phyloP scores from a whole-genome alignment of 441 rosid genomes.

The Adansonia gregorii region DNA sequence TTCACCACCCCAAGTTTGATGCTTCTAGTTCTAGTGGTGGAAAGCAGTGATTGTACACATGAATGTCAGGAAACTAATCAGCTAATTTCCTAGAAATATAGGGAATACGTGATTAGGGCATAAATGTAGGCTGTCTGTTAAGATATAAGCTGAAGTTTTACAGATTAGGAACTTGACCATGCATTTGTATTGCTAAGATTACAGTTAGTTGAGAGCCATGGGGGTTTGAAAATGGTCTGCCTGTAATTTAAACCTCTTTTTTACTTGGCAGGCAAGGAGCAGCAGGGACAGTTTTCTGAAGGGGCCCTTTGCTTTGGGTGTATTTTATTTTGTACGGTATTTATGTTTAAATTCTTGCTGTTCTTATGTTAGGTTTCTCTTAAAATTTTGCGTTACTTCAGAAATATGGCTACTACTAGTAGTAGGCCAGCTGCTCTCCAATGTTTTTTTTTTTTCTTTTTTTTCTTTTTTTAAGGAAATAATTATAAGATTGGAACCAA shows the following conservation, averaged over 20 bases:
- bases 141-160: constrained; percentile 26
- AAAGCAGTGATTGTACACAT: constrained; percentile 34
- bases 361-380: too few relatives aligned
- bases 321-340: neutral
- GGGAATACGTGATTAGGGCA: constrained; percentile 11
- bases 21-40: constrained; percentile 21
- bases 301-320: neutral
- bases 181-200: constrained; percentile 26
- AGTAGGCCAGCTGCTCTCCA: too few relatives aligned
- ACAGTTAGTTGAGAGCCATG: neutral
- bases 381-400: too few relatives aligned
- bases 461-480: too few relatives aligned
- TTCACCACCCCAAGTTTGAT: constrained; percentile 27
- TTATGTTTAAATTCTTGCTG: neutral
- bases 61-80: constrained; percentile 4
- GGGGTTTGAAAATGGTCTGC: neutral
- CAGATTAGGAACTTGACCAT: constrained; percentile 23
- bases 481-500: neutral
- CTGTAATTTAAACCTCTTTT: neutral
- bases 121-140: constrained; percentile 32
- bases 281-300: neutral
- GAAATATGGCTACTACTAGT: too few relatives aligned
- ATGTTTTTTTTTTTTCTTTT: too few relatives aligned
- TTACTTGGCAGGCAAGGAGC: neutral
- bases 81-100: constrained; percentile 27